Evolutionary conservation across 2,329 filamentous ascomycete species (phyloP), one percentile per base, ranked within the genome.

Genomic region (Fusarium sp.): DNA sequence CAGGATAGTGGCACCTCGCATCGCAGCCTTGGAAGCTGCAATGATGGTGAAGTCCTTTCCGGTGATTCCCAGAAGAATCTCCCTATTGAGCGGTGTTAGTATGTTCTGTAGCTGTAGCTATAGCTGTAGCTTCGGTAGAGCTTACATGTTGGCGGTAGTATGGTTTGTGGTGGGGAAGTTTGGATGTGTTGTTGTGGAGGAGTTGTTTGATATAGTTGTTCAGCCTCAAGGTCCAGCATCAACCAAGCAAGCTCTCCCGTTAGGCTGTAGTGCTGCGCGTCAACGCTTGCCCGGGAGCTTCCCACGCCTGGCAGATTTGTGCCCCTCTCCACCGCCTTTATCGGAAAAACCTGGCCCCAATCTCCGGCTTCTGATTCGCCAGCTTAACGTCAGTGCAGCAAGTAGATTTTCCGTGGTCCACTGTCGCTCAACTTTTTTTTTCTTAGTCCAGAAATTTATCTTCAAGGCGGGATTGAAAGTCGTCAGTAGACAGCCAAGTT

Each of bases 1-100:
- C 78, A 99, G 90, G 80, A 99, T 92, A 62, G 95, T 97, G 69
- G 94, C 93, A 76, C 96, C 96, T 84, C 96, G 90, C 94, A 98
- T 98, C 76, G 94, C 93, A 78, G 96, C 96, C 86, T 99, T 98
- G 68, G 94, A 98, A 75, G 96, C 93, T 76, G 94, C 96, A 80
- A 99, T 90, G 87, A 99, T 90, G 84, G 94, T 96, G 82, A 97
- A 99, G 88, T 99, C 96, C 86, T 97, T 97, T 85, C 96, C 96
- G 63, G 95, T 97, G 81, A 99, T 97, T 77, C 96, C 96, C 75
- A 99, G 88, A 79, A 99, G 88, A 80, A 98, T 93, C 89, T 99
- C 96, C 96, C 94, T 98, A 64, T 27, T 49, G 47, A 20, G 23
- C 4, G 15, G 20, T 37, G 35, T 74, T 62, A 74, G 71, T 45